phyloP scores from a whole-genome alignment of 2,329 filamentous ascomycete species.

The Alternaria consortialis region DNA sequence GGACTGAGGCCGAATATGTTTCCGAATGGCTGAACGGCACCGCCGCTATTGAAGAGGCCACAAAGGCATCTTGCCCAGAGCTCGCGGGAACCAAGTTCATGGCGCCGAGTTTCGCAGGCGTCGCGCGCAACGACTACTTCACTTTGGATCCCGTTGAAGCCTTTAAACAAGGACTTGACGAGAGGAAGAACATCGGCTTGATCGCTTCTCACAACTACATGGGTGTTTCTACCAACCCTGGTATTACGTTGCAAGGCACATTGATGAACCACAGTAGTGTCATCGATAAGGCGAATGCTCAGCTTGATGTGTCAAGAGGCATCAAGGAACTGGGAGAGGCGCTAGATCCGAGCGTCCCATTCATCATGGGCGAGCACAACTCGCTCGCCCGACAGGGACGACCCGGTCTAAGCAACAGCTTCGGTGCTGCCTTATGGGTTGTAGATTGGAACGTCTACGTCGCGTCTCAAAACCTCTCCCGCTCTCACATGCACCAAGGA shows the following conservation, averaged over 20 bases:
- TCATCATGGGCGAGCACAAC: slow-evolving; percentile 69
- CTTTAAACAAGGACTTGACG: background rate
- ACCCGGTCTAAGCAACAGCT: slow-evolving; percentile 70
- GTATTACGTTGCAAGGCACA: slow-evolving; percentile 69
- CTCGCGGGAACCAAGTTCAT: slow-evolving; percentile 5
- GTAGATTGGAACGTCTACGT: slow-evolving; percentile 69
- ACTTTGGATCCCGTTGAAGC: slow-evolving; percentile 2
- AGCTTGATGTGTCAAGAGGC: slow-evolving; percentile 55
- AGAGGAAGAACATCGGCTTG: slow-evolving; percentile 56
- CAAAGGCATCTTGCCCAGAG: slow-evolving; percentile 1
- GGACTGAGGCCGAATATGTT: slow-evolving; percentile 60
- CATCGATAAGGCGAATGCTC: slow-evolving; percentile 26
- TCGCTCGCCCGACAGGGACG: slow-evolving; percentile 69
- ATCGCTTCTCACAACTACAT: slow-evolving; percentile 72
- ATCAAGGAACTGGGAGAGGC: slow-evolving; percentile 57
- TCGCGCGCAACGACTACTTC: background rate
- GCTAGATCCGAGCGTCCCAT: slow-evolving; percentile 53
- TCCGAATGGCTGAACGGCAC: slow-evolving; percentile 13
- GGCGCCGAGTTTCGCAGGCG: slow-evolving; percentile 12
- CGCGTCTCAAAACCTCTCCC: slow-evolving; percentile 63
- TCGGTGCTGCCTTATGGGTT: slow-evolving; percentile 72
- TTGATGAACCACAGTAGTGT: slow-evolving; percentile 70
- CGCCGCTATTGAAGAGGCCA: slow-evolving; percentile 1
- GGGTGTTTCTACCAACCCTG: slow-evolving; percentile 63
- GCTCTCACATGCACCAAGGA: slow-evolving; percentile 72